Evolutionary conservation across 176 grass and related monocot species (phyloP).

Genomic region (Oryza nivara): DNA sequence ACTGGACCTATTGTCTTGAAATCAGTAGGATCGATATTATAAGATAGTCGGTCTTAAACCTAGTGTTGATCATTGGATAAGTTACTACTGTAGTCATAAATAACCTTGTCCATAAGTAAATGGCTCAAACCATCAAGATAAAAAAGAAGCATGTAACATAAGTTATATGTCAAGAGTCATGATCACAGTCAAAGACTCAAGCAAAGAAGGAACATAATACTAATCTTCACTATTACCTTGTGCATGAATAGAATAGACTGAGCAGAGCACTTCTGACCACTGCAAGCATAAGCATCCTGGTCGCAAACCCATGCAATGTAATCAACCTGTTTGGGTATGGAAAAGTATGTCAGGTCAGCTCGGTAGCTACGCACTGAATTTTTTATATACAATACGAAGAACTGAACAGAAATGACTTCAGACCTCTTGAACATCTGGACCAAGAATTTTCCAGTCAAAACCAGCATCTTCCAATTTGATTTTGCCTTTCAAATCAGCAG

Average conservation of each 20-base stretch:
- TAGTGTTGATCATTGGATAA: not conserved
- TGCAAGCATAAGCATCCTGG: conserved; percentile 99
- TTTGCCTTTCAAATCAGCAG: conserved; percentile 78
- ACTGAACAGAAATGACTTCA: conserved; percentile 12
- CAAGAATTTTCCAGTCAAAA: conserved; percentile 99
- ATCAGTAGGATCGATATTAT: not conserved
- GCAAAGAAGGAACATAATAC: not conserved
- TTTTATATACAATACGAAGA: not conserved
- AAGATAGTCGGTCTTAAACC: not conserved
- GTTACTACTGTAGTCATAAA: not conserved
- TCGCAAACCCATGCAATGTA: conserved; percentile 98
- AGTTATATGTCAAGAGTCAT: not conserved
- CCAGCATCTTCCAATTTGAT: conserved; percentile 98
- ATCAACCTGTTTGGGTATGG: conserved; percentile 65
- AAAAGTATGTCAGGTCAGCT: conserved; percentile 39
- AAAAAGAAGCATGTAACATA: not conserved
- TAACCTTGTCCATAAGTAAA: not conserved
- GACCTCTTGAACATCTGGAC: conserved; percentile 98
- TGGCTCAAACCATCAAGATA: conserved; percentile 1
- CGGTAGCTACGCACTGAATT: not conserved
- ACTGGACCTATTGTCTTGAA: conserved; percentile 21
- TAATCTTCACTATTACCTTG: conserved; percentile 56
- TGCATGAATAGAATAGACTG: conserved; percentile 96
- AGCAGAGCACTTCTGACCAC: conserved; percentile 97
- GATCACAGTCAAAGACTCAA: not conserved